Base-by-base conservation (phyloP, 192 early-diverging fungal genomes). In the Phlyctochytrium bullatum region DNA sequence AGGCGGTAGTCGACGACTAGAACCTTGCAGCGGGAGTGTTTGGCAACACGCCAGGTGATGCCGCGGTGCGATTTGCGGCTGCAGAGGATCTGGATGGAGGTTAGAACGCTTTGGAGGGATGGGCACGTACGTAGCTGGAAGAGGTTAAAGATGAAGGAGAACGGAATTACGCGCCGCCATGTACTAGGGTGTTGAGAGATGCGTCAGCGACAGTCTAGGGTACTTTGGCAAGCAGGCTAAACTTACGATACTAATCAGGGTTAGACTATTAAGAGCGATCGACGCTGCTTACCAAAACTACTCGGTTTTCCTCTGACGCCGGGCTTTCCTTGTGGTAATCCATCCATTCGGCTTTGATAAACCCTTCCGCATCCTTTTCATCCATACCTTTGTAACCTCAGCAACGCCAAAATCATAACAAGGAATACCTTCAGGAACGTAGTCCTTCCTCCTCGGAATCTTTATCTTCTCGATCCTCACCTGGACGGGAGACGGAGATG, bases 1-100 rank as follows among this genome's bases (percentile, higher is more conserved):
- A 96, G 69, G 6, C 95, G 76, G 73, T 98, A 96, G 67, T 88
- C 84, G 28, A 91, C 75, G 3, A 78, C 87, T 28, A 89, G 68
- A 0, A 88, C 72, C 30, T 73, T 65, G 12, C 78, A 66, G 27
- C 75, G 64, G n/a, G 77, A 61, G 56, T 78, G 69, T 14, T 82
- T 80, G 0, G 90, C 78, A 51, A 92, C 53, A 0, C 73, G 47
- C 67, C 62, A 71, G 10, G 73, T 72, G 30, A 72, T 59, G 25
- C 61, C 51, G 20, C 73, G 66, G 52, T 74, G 73, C 16, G 73
- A 69, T 36, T 71, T 74, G 0, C 61, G 59, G 3, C 40, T 61
- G 61, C 73, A 62, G 25, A 74, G 29, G 52, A 31, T 54, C n/a
- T n/a, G n/a, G n/a, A n/a, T n/a, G n/a, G n/a, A n/a, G n/a, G n/a